Conservation (phyloP, 495 filamentous ascomycete species). For the Tuber indicum region DNA sequence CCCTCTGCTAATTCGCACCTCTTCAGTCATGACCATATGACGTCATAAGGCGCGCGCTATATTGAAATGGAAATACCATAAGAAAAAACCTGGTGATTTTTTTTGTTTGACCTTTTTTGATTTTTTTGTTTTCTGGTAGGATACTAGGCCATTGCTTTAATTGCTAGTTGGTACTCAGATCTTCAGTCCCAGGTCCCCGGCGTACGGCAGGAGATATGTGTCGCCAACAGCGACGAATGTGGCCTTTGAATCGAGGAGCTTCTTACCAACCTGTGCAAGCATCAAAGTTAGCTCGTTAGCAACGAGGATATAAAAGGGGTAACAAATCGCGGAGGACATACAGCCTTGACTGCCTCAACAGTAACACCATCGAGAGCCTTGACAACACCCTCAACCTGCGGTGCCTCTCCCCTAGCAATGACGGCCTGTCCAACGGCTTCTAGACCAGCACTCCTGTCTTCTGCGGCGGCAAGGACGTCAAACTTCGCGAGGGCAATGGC, state of each 20-base stretch:
- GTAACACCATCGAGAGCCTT: conserved; percentile 74
- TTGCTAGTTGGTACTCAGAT: conserved; percentile 54
- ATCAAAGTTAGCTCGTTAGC: conserved; percentile 28
- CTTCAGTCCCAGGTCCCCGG: conserved; percentile 85
- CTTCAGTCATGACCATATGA: not conserved
- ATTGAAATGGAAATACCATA: not conserved
- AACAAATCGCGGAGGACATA: conserved; percentile 49
- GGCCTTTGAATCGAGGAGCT: conserved; percentile 79
- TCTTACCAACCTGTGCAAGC: conserved; percentile 63
- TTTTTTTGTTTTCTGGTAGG: not conserved
- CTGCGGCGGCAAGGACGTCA: conserved; percentile 74
- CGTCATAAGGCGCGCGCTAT: not conserved
- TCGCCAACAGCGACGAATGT: conserved; percentile 83
- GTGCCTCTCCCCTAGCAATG: conserved; percentile 71
- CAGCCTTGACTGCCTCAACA: conserved; percentile 75
- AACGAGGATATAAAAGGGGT: not conserved
- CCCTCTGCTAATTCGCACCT: not conserved
- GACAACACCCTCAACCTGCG: conserved; percentile 75
- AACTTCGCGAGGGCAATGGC: conserved; percentile 91
- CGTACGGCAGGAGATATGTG: conserved; percentile 78
- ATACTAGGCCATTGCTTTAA: not conserved
- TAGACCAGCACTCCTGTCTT: conserved; percentile 45
- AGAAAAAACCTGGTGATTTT: not conserved
- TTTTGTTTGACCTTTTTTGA: not conserved
- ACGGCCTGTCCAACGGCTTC: conserved; percentile 53